phyloP scores from a whole-genome alignment of 1,284 basidiomycete species.

The Somion occarium region DNA sequence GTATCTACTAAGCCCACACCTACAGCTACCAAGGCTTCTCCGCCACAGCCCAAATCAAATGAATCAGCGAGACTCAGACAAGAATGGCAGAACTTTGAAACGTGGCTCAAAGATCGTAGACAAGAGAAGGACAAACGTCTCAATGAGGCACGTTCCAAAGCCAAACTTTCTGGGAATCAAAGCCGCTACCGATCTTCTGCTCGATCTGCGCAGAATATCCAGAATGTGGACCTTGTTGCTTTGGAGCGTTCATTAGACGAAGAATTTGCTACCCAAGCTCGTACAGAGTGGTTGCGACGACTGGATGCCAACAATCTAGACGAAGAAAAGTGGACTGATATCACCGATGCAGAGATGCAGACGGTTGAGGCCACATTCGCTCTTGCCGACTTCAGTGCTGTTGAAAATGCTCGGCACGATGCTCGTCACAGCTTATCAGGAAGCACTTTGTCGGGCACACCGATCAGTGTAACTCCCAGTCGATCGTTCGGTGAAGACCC shows the following conservation, averaged over 20 bases:
- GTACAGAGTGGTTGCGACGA: constrained; percentile 12
- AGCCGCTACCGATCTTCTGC: neutral
- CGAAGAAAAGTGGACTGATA: constrained; percentile 14
- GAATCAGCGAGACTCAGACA: constrained; percentile 7
- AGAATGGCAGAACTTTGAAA: constrained; percentile 15
- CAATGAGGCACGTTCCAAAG: constrained; percentile 8
- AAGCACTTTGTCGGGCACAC: neutral
- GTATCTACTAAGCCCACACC: constrained; percentile 6
- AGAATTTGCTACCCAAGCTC: constrained; percentile 10
- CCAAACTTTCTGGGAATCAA: neutral
- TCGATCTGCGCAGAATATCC: neutral
- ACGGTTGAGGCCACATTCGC: constrained; percentile 13
- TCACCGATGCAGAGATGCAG: constrained; percentile 12
- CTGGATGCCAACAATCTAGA: constrained; percentile 8
- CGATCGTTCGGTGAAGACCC: no score
- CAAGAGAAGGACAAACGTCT: constrained; percentile 12
- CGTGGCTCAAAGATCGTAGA: constrained; percentile 11
- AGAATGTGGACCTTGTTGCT: neutral
- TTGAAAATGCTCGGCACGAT: constrained; percentile 1
- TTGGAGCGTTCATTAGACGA: constrained; percentile 3
- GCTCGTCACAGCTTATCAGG: neutral
- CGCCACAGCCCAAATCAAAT: constrained; percentile 5
- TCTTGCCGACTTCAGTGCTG: no score
- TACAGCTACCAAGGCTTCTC: constrained; percentile 2
- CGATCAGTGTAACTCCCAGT: neutral